A percentile compares a stretch with the other conserved stretches of the same genome.
Evolutionary conservation across 495 filamentous ascomycete genomes (phyloP).

Genomic region (Annulohypoxylon stygium): DNA sequence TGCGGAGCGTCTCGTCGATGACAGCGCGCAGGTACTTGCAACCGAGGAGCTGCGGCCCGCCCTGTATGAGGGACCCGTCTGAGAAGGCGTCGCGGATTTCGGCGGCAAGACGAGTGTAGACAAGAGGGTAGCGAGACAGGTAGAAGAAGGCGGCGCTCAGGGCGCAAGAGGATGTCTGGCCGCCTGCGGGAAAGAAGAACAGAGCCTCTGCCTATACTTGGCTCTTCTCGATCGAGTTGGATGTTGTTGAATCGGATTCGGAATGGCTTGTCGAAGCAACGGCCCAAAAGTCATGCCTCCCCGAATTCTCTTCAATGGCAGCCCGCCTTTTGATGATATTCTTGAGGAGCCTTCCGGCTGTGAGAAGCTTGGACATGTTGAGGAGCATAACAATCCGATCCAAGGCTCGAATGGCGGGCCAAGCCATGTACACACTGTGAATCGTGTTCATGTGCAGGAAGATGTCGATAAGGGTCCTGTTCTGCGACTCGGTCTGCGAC

Average conservation of each 20-base stretch:
- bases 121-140: too few relatives aligned
- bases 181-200: too few relatives aligned
- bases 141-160: too few relatives aligned
- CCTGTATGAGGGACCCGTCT: constrained; percentile 35
- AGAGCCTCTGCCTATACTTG: too few relatives aligned
- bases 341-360: neutral
- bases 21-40: constrained; percentile 61
- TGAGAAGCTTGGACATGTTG: neutral
- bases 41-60: constrained; percentile 61
- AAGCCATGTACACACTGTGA: neutral
- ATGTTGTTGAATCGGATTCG: too few relatives aligned
- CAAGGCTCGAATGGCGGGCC: neutral
- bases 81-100: constrained; percentile 58
- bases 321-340: neutral
- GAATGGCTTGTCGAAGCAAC: too few relatives aligned
- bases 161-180: too few relatives aligned
- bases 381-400: neutral
- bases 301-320: too few relatives aligned
- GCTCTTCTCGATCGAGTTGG: too few relatives aligned
- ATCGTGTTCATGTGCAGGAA: neutral
- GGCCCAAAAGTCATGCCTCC: too few relatives aligned
- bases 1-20: constrained; percentile 71
- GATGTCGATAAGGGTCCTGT: neutral
- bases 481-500: neutral
- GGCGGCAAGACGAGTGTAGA: constrained; percentile 43